Percentiles rank a stretch among this genome's conserved stretches.
Evolutionary conservation across 306 rosid species (phyloP).

Genomic region (Acacia acuminata): DNA sequence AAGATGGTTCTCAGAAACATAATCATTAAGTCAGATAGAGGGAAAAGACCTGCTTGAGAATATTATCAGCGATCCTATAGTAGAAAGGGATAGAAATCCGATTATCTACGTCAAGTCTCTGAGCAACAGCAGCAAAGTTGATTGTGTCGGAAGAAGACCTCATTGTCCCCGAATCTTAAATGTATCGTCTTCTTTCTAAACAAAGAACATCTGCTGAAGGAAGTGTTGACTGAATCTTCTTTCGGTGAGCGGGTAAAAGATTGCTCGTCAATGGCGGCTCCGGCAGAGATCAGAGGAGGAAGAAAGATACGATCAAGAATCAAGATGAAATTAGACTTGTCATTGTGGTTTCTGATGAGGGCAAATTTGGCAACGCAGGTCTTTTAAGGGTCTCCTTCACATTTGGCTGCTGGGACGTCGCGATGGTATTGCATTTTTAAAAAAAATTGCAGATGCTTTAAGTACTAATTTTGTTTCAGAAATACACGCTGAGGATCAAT

Average conservation of each 20-base stretch:
- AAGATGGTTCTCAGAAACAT: neutral
- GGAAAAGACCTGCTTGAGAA: constrained; percentile 74
- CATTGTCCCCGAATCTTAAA: constrained; percentile 39
- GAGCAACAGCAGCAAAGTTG: constrained; percentile 75
- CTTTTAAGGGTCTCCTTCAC: neutral
- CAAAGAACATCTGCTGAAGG: constrained; percentile 14
- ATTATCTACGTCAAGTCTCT: constrained; percentile 69
- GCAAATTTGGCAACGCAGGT: constrained; percentile 30
- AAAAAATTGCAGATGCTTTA: too few species aligned
- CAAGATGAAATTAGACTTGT: constrained; percentile 8
- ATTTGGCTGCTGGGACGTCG: constrained; percentile 6
- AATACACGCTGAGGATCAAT: too few species aligned
- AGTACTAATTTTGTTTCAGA: too few species aligned
- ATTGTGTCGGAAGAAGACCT: constrained; percentile 63
- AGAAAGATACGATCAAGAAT: neutral
- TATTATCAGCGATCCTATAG: constrained; percentile 80
- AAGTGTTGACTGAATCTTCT: neutral
- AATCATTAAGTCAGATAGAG: neutral
- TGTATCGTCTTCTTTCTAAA: constrained; percentile 23
- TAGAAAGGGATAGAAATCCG: constrained; percentile 80
- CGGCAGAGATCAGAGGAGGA: constrained; percentile 26
- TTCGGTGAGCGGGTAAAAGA: constrained; percentile 16
- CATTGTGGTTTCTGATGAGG: constrained; percentile 40
- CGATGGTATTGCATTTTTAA: neutral
- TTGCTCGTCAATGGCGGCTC: constrained; percentile 48